Evolutionary conservation across 2,329 filamentous ascomycete species (phyloP).

Genomic region (Bertia moriformis): DNA sequence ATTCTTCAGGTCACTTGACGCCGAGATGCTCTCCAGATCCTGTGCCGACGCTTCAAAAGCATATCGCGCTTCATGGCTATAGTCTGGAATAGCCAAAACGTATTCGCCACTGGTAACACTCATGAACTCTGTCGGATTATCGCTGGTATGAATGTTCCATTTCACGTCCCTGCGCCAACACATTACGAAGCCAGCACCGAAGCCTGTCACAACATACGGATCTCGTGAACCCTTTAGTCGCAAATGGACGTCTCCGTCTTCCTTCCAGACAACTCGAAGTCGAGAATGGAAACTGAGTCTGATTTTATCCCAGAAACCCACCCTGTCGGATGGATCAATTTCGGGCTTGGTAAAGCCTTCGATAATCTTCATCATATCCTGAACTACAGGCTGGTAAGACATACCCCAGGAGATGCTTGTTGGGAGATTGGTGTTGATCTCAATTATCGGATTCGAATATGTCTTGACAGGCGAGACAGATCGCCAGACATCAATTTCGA

Average conservation of each 20-base stretch:
- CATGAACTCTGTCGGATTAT: conserved; percentile 60
- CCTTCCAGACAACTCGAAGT: conserved; percentile 57
- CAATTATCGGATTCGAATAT: conserved; percentile 56
- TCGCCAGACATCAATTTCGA: conserved; percentile 49
- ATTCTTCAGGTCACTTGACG: conserved; percentile 25
- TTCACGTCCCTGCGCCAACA: conserved; percentile 62
- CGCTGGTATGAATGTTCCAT: conserved; percentile 47
- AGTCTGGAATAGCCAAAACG: conserved; percentile 59
- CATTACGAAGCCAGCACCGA: conserved; percentile 63
- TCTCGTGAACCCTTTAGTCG: conserved; percentile 58
- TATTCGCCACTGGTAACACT: conserved; percentile 61
- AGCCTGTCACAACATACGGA: conserved; percentile 61
- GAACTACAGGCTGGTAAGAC: conserved; percentile 63
- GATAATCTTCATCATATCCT: conserved; percentile 70
- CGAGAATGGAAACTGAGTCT: conserved; percentile 60
- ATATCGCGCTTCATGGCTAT: conserved; percentile 51
- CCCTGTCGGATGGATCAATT: conserved; percentile 57
- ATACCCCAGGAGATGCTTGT: conserved; percentile 65
- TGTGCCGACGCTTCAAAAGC: conserved; percentile 15
- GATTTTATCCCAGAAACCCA: conserved; percentile 70
- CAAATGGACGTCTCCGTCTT: conserved; percentile 61
- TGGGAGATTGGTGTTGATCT: conserved; percentile 58
- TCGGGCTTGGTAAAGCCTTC: conserved; percentile 64
- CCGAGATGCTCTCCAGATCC: conserved; percentile 31
- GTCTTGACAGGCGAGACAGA: conserved; percentile 63